phyloP scores from a whole-genome alignment of 352 stramenopile genomes.

The Globisporangium alternatum region DNA sequence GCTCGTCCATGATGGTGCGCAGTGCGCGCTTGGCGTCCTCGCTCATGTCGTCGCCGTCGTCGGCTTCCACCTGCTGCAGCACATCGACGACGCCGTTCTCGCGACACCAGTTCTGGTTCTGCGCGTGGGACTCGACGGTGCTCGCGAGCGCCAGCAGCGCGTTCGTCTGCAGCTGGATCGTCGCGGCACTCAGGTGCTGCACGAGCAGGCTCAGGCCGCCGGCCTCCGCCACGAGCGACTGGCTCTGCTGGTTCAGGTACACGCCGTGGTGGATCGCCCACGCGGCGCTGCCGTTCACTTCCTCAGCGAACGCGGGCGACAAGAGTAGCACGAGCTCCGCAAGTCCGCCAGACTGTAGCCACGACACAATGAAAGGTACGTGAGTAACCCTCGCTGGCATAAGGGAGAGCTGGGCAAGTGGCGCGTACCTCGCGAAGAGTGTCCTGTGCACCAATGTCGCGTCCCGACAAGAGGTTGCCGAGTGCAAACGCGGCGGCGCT shows the following conservation, averaged over 20 bases:
- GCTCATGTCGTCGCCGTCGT: conserved; percentile 50
- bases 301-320: conserved; percentile 59
- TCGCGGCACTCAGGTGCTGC: conserved; percentile 36
- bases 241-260: conserved; percentile 57
- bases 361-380: neutral
- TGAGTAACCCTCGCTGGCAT: neutral
- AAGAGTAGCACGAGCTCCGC: conserved; percentile 58
- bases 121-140: conserved; percentile 36
- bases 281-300: conserved; percentile 64
- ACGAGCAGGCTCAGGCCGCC: conserved; percentile 59
- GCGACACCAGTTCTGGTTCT: conserved; percentile 48
- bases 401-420: neutral
- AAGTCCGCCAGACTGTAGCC: conserved; percentile 37
- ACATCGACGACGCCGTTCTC: conserved; percentile 34
- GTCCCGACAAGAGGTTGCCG: conserved; percentile 60
- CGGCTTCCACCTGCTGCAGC: conserved; percentile 41
- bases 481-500: conserved; percentile 60
- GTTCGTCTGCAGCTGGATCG: conserved; percentile 67
- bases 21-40: conserved; percentile 51
- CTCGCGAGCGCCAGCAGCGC: conserved; percentile 66
- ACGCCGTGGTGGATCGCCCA: conserved; percentile 77
- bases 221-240: conserved; percentile 54
- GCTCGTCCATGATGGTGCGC: conserved; percentile 38
- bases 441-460: conserved; percentile 58
- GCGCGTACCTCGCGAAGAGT: conserved; percentile 38